These are phyloP conservation scores for Colletotrichum sp. DNA, from an alignment of 2,329 filamentous ascomycete genomes.

Conservation along the genomic window DNA sequence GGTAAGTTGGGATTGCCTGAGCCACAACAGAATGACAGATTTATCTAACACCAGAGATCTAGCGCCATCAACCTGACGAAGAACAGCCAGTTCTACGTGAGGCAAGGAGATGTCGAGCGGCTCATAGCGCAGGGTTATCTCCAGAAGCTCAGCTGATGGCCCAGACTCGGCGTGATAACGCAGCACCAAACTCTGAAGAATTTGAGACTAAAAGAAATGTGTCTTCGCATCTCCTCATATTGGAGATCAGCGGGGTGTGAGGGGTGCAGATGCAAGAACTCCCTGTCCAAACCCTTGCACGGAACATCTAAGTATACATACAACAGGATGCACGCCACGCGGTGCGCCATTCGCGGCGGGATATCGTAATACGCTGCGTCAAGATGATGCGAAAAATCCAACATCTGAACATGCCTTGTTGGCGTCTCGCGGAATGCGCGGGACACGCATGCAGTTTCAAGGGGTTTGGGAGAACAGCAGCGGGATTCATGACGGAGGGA, in stretches of 20 bases:
- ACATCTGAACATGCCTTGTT: background rate
- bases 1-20: constrained; percentile 61
- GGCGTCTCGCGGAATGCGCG: background rate
- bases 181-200: background rate
- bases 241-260: background rate
- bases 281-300: background rate
- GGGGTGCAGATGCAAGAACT: background rate
- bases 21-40: background rate
- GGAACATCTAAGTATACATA: background rate
- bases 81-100: constrained; percentile 97
- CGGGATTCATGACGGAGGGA: background rate
- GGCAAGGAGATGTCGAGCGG: constrained; percentile 93
- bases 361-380: background rate
- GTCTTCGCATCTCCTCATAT: background rate
- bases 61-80: constrained; percentile 96
- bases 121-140: constrained; percentile 94
- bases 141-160: constrained; percentile 78
- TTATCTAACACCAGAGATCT: constrained; percentile 24
- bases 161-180: background rate
- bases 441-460: constrained; percentile 1
- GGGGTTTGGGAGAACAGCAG: background rate
- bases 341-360: background rate
- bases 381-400: background rate
- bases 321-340: background rate
- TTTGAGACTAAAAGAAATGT: background rate